A percentile compares a stretch with the other conserved stretches of the same genome.
Evolutionary conservation across 2,329 filamentous ascomycete species (phyloP).

Genomic region (Leptodontidium sp.): DNA sequence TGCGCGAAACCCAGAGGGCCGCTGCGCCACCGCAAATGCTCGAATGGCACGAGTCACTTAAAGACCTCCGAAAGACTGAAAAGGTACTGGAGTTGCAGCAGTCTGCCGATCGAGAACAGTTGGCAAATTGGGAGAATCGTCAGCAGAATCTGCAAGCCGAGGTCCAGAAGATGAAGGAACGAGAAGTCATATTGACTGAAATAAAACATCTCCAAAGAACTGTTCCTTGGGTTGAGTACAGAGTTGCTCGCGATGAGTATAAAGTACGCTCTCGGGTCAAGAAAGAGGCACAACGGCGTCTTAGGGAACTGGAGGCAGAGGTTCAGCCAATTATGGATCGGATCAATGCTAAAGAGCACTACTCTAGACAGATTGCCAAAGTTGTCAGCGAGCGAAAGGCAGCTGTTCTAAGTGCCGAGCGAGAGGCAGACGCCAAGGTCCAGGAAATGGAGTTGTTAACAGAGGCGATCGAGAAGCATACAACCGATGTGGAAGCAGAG

Average conservation of each 20-base stretch:
- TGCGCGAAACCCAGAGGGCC: conserved; percentile 87
- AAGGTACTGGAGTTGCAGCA: conserved; percentile 68
- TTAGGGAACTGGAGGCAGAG: conserved; percentile 66
- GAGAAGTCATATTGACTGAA: conserved; percentile 70
- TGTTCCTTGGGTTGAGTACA: conserved; percentile 72
- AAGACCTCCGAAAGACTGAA: conserved; percentile 72
- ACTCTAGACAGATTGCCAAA: conserved; percentile 64
- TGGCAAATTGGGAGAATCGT: conserved; percentile 74
- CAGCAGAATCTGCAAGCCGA: conserved; percentile 80
- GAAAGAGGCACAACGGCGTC: conserved; percentile 62
- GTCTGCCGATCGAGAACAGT: conserved; percentile 65
- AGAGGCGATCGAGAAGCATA: conserved; percentile 50
- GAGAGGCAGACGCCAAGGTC: conserved; percentile 55
- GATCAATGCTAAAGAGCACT: conserved; percentile 74
- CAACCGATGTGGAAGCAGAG: conserved; percentile 58
- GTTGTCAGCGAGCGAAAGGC: conserved; percentile 63
- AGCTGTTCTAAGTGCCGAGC: conserved; percentile 62
- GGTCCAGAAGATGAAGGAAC: conserved; percentile 82
- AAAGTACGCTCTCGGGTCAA: conserved; percentile 62
- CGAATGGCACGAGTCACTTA: conserved; percentile 78
- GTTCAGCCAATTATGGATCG: conserved; percentile 74
- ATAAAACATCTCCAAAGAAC: conserved; percentile 71
- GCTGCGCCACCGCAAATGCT: conserved; percentile 85
- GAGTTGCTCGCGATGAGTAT: conserved; percentile 58
- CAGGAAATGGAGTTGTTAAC: conserved; percentile 54